phyloP scores from a whole-genome alignment of 2,329 filamentous ascomycete genomes.

The Parastagonospora nodorum region DNA sequence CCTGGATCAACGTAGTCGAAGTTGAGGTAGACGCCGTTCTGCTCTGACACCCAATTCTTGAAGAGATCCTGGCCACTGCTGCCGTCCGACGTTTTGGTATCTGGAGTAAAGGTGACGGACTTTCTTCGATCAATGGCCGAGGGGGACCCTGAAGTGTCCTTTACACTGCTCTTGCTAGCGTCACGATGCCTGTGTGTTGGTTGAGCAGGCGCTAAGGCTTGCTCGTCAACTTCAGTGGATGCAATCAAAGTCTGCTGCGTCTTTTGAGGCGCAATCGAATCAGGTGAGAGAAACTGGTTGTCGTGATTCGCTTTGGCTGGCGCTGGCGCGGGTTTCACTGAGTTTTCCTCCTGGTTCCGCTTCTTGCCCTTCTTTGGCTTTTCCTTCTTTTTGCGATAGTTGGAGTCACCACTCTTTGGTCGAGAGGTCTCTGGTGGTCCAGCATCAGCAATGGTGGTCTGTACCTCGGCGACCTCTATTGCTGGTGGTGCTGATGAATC shows the following conservation, averaged over 20 bases:
- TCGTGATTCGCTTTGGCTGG: conserved; percentile 10
- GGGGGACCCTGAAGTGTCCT: conserved; percentile 30
- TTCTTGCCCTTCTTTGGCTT: conserved; percentile 23
- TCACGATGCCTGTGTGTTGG: conserved; percentile 25
- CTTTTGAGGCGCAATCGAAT: conserved; percentile 8
- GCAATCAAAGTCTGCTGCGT: conserved; percentile 32
- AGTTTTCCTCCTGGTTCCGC: conserved; percentile 10
- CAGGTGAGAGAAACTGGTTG: conserved; percentile 29
- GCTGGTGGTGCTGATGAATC: conserved; percentile 3
- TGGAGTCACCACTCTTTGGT: conserved; percentile 38
- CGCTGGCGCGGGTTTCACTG: conserved; percentile 7
- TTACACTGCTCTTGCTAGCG: conserved; percentile 13
- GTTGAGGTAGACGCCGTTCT: conserved; percentile 32
- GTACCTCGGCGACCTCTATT: conserved; percentile 10
- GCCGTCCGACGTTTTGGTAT: conserved; percentile 65
- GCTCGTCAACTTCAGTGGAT: conserved; percentile 34
- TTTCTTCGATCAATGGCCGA: conserved; percentile 51
- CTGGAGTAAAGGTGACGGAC: conserved; percentile 68
- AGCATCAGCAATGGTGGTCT: conserved; percentile 7
- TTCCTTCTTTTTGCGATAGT: conserved; percentile 43
- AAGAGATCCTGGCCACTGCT: conserved; percentile 59
- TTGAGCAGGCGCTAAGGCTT: conserved; percentile 9
- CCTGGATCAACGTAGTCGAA: conserved; percentile 7
- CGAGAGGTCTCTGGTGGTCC: conserved; percentile 12
- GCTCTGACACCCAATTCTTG: conserved; percentile 54